Evolutionary conservation across 169 alveolate genomes (phyloP), one percentile per base, ranked within the genome.

Genomic region (Cryptosporidium viatorum): DNA sequence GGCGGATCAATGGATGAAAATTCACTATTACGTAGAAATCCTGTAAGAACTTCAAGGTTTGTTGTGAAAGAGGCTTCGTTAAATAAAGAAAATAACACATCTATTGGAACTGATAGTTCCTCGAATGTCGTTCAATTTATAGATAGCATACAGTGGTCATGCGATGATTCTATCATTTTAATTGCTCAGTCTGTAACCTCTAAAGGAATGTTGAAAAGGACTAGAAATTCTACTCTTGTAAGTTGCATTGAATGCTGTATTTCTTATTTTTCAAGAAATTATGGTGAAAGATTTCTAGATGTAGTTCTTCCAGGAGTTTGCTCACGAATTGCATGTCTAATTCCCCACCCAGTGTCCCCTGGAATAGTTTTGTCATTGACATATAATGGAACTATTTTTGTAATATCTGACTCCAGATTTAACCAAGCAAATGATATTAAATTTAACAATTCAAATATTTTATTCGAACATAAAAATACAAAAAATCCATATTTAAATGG

Each of bases 401-500:
- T 80, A 6, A 80, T 67, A 31, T 58, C 89, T 23, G 5, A 31
- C 26, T 51, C 23, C 7, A 51, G 58, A 48, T 18, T 16, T 48
- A 12, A 12, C 26, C 16, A 23, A 50, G 0, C 12, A 21, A 50
- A 71, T 29, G 23, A 18, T 39, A 23, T n/a, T 26, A 55, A 55
- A 55, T 43, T 43, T 37, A 70, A 16, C 14, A 21, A 12, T 45
- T 48, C 59, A 23, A 70, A 39, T 70, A 80, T 80, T 26, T 41
- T 80, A 14, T 80, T 62, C 14, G 69, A 80, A 16, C 75, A 80
- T 29, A 37, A 29, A 45, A 60, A 67, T 62, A 35, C 62, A 9
- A 67, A 80, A 23, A 80, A 80, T 62, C 89, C 89, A 41, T 80
- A 80, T 80, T 50, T 80, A 43, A 80, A 80, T 59, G 89, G 69